Evolutionary conservation across 2,329 filamentous ascomycete species (phyloP), one percentile per base, ranked within the genome.

Genomic region (Calonectria pseudoreteaudii): DNA sequence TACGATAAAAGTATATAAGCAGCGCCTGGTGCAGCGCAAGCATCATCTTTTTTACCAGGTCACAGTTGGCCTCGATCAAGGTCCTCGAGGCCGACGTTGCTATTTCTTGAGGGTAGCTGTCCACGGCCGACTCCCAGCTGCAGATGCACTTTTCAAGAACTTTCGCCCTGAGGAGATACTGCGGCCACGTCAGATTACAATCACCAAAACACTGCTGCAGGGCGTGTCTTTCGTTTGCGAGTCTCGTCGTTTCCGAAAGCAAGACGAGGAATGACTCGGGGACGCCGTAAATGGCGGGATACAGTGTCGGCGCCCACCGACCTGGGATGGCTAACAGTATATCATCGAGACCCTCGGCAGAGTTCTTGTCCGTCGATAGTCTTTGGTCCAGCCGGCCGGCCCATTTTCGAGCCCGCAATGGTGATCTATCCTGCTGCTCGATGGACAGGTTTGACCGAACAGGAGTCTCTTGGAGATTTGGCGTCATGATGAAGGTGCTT

Each of bases 1-100:
- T 65, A 47, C 60, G 60, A 47, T 65, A 65, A 47, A 65, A 65
- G 38, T 65, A 65, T 65, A 65, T 65, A 38, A 65, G 60, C 4
- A 65, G 38, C 20, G 38, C 60, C 14, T 65, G 60, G 16, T 65
- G 60, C 60, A 65, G 26, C 10, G 60, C 60, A 1, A 65, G 38
- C 60, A 65, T 65, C 60, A 65, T 65, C 60, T 65, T 44, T 8
- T 65, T 65, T 23, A 65, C 41, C 60, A 65, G n/a, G 26, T 47
- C 60, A 31, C 60, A 47, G 18, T 65, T 65, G 9, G 60, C 60
- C 28, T 44, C 18, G 18, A 47, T 47, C 41, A 44, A 16, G 5
- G 38, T 44, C 60, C 26, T 47, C 4, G 60, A 65, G 23, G 28
- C 60, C 1, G 60, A 65, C 23, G 36, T 30, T 10, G 38, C 41